These are phyloP conservation scores for Tolypocladium inflatum DNA, from an alignment of 2,329 filamentous ascomycete genomes.

Conservation along the genomic window DNA sequence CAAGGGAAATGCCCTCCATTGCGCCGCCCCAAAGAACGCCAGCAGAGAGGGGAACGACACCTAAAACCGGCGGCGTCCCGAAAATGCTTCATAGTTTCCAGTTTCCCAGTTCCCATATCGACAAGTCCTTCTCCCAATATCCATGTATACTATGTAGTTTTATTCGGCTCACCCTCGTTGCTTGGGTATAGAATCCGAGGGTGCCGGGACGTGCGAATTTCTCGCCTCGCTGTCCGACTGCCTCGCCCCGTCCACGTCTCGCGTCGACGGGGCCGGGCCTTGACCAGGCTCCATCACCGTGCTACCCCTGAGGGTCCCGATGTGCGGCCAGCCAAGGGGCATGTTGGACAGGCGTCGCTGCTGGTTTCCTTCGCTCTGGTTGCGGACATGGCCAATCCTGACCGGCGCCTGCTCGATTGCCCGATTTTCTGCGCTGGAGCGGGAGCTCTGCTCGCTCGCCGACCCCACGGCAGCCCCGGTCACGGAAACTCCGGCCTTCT, in stretches of 20 bases:
- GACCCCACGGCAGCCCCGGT: slow-evolving; percentile 2
- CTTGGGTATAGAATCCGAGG: neutral
- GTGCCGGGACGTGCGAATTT: neutral
- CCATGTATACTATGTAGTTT: neutral
- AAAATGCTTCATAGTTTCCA: neutral
- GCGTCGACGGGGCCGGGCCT: neutral
- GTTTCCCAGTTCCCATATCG: neutral
- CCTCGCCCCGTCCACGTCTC: neutral
- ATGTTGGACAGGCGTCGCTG: slow-evolving; percentile 22
- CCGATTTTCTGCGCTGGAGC: slow-evolving; percentile 10
- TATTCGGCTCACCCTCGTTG: neutral
- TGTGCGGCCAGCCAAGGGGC: slow-evolving; percentile 27
- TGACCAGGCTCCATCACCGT: slow-evolving; percentile 3
- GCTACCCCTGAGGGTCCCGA: slow-evolving; percentile 17
- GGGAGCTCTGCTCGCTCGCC: slow-evolving; percentile 11
- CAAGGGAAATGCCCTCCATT: neutral
- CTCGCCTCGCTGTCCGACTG: neutral
- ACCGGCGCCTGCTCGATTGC: slow-evolving; percentile 6
- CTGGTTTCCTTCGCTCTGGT: slow-evolving; percentile 6
- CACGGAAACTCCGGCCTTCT: slow-evolving; percentile 11
- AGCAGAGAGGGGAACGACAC: neutral
- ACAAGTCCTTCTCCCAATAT: neutral
- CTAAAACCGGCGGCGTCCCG: neutral
- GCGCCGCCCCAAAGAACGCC: neutral
- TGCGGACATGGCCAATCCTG: slow-evolving; percentile 10